Evolutionary conservation across 2,329 filamentous ascomycete genomes (phyloP).

Genomic region (Elsinoe perseae): DNA sequence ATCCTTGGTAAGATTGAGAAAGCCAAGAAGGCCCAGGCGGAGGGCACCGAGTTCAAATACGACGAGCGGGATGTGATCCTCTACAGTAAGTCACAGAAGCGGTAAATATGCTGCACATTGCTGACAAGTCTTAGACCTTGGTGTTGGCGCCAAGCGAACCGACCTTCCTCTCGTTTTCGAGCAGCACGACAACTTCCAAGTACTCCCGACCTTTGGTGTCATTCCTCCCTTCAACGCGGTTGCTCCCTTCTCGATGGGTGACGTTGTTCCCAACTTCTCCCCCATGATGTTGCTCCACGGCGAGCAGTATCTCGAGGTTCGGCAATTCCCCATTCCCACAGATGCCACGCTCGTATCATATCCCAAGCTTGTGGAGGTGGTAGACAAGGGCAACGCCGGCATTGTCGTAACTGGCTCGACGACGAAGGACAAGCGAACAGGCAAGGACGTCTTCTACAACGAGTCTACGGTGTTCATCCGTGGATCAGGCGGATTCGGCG

Average conservation of each 20-base stretch:
- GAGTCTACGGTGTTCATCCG: conserved; percentile 89
- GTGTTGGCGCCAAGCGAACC: conserved; percentile 81
- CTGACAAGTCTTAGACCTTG: conserved; percentile 53
- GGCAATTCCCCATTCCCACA: conserved; percentile 85
- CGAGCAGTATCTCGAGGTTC: conserved; percentile 94
- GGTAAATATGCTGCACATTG: neutral
- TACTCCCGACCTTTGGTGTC: conserved; percentile 89
- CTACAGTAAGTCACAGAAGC: conserved; percentile 52
- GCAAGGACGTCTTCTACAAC: conserved; percentile 94
- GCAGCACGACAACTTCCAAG: conserved; percentile 84
- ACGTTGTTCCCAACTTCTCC: conserved; percentile 89
- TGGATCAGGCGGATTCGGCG: conserved; percentile 83
- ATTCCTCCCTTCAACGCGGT: conserved; percentile 86
- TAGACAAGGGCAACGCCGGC: conserved; percentile 90
- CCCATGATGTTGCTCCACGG: conserved; percentile 99
- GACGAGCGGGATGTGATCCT: conserved; percentile 83
- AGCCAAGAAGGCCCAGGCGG: conserved; percentile 62
- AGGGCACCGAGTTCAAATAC: conserved; percentile 72
- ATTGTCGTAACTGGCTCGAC: conserved; percentile 72
- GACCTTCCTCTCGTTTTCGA: conserved; percentile 87
- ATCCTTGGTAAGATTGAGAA: conserved; percentile 67
- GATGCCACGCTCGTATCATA: conserved; percentile 66
- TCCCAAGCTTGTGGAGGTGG: conserved; percentile 79
- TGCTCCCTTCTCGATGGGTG: conserved; percentile 68
- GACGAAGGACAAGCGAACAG: conserved; percentile 75